Base-by-base conservation (phyloP, 2,329 filamentous ascomycete species). In the Huntiella decipiens region DNA sequence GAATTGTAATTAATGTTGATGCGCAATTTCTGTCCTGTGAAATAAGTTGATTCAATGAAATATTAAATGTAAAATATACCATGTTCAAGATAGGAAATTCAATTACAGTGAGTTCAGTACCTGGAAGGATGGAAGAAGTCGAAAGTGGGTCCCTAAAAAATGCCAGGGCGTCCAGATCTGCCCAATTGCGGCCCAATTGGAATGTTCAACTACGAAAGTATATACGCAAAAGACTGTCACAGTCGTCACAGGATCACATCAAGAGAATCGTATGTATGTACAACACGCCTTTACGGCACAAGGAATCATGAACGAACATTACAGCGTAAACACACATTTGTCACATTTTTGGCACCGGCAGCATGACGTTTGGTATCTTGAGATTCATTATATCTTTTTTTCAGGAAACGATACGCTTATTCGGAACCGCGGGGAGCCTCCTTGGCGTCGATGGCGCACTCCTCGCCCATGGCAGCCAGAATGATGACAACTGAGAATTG, bases 381-480 rank as follows among this genome's bases (percentile, higher is more conserved):
- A 50, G 49, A 44, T 51, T 50, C 48, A 49, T 47, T 47, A 50
- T 43, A 47, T 51, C 48, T 47, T 50, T 44, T 51, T 51, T 47
- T 50, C 49, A 39, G 34, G 31, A 48, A 34, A 36, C 35, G 19
- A 43, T 37, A 15, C 34, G 41, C 49, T 51, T 46, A 49, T 38
- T 43, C 44, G 46, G 42, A 44, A 43, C 41, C 47, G 43, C 58
- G 57, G 64, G 82, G 78, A 65, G 83, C 84, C 70, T 95, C 87
- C 79, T 96, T 96, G 68, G 79, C 82, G 63, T 95, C 87, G 63
- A 95, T 80, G 60, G 79, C 82, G 58, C 74, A 68, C 74, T 96
- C 83, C 71, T 98, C 88, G 62, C 83, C 83, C 91, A 98, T 98
- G 63, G 91, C 78, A 58, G 84, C 83, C 62, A 93, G 82, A 63